phyloP scores from a whole-genome alignment of 768 basidiomycete genomes.

The Termitomyces sp. region DNA sequence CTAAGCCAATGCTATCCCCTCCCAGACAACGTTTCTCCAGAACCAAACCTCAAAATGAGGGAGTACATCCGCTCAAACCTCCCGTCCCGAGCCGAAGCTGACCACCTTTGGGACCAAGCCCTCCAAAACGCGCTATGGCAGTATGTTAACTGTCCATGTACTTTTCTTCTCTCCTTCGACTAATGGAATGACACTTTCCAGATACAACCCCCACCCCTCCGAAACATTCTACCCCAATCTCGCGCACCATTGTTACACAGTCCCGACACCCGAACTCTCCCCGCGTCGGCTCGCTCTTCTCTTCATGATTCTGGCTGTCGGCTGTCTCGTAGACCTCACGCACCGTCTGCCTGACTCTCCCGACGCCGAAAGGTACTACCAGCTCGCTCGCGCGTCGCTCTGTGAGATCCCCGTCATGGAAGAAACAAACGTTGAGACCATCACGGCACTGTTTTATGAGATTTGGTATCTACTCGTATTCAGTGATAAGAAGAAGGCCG shows the following conservation, averaged over 20 bases:
- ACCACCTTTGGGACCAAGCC: conserved; percentile 58
- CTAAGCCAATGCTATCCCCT: conserved; percentile 57
- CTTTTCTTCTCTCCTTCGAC: not conserved
- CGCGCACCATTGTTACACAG: conserved; percentile 58
- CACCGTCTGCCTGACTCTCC: conserved; percentile 39
- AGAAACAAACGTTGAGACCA: conserved; percentile 60
- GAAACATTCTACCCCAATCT: conserved; percentile 62
- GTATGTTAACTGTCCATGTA: conserved; percentile 25
- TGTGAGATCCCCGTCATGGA: conserved; percentile 64
- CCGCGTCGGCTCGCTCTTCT: conserved; percentile 60
- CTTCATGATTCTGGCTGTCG: conserved; percentile 67
- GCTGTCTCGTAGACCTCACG: conserved; percentile 56
- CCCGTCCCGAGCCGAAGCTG: conserved; percentile 50
- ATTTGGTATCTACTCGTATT: conserved; percentile 66
- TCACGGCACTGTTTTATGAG: conserved; percentile 53
- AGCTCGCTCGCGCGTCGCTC: conserved; percentile 50
- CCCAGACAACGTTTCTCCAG: conserved; percentile 38
- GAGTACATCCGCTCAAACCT: conserved; percentile 52
- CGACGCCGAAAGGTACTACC: conserved; percentile 56
- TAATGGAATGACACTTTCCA: conserved; percentile 13
- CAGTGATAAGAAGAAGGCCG: conserved; percentile 63
- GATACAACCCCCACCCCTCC: conserved; percentile 62
- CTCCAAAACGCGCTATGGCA: conserved; percentile 65
- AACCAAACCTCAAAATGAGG: conserved; percentile 48
- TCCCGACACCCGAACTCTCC: conserved; percentile 44